Percentiles rank a stretch among this genome's conserved stretches.
Conservation (phyloP, 805 yeast species). For the Saccharomycopsis schoenii region DNA sequence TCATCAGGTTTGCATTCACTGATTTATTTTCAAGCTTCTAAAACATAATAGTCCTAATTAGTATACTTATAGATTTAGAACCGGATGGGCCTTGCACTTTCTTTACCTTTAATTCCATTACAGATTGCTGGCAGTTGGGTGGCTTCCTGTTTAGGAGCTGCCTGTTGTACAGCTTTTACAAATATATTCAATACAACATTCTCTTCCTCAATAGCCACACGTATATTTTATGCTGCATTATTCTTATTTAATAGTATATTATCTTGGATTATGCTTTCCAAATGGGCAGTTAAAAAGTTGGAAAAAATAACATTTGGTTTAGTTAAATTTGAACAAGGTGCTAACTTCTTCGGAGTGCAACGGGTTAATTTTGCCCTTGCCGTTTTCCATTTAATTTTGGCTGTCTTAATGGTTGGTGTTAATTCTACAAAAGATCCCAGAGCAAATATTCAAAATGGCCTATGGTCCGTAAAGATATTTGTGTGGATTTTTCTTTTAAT, state of each 20-base stretch:
- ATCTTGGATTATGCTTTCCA: constrained; percentile 89
- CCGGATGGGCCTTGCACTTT: constrained; percentile 56
- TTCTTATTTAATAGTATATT: constrained; percentile 68
- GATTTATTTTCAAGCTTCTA: no score
- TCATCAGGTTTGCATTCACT: no score
- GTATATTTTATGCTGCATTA: constrained; percentile 76
- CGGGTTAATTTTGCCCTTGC: constrained; percentile 85
- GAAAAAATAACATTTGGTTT: constrained; percentile 61
- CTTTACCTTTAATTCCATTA: constrained; percentile 54
- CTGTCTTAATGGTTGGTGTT: constrained; percentile 59
- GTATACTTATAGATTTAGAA: no score
- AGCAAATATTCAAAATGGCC: constrained; percentile 80
- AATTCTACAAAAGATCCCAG: constrained; percentile 70
- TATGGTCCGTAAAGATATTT: constrained; percentile 72
- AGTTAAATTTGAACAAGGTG: constrained; percentile 60
- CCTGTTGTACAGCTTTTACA: constrained; percentile 60
- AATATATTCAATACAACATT: constrained; percentile 41
- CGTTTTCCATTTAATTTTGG: constrained; percentile 61
- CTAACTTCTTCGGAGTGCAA: constrained; percentile 87
- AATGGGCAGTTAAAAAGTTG: constrained; percentile 64
- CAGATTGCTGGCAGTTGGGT: constrained; percentile 48
- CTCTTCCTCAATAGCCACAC: constrained; percentile 70
- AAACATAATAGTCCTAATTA: no score
- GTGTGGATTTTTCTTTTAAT: constrained; percentile 48
- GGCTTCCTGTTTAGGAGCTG: constrained; percentile 76